Evolutionary conservation across 2,329 filamentous ascomycete species (phyloP), one percentile per base, ranked within the genome.

Genomic region (Ophiostoma perfectum): DNA sequence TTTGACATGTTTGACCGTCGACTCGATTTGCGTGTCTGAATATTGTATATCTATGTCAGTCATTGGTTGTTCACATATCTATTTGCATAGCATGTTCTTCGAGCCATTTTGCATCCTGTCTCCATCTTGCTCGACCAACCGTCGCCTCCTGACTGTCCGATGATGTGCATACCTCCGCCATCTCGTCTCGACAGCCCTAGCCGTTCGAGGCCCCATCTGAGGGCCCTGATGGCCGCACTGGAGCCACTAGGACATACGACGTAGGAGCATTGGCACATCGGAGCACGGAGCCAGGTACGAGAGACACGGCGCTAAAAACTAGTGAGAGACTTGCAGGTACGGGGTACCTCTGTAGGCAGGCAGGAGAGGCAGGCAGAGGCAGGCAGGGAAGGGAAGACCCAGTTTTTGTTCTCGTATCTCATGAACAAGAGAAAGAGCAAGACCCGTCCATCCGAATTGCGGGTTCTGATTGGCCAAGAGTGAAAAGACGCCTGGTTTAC

Each of bases 241-340:
- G 49, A 55, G 49, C 49, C 49, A 55, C 49, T 55, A 55, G 49
- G 45, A 27, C 27, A 27, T 27, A 27, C 27, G 45, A 47, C 45
- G 5, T 47, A 16, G 45, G 11, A n/a, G 12, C 45, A 47, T 47
- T 47, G 45, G 45, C 18, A 62, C 36, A 7, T 62, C 58, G 58
- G 58, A 42, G 60, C 60, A 63, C 39, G 60, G 49, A 55, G 49
- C 18, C 49, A 27, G 49, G 49, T 55, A 55, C 49, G 49, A 55
- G 49, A 55, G 36, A 39, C 58, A 36, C 38, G 58, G 16, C 60
- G 39, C 60, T 63, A 63, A 63, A 36, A 27, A 27, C 60, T 63
- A 63, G 39, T 42, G 16, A 9, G 39, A 39, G 16, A 42, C 60
- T 63, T 63, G 60, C 39, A 63, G 58, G 39, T 63, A 36, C 55